Evolutionary conservation across 345 rosid genomes (phyloP).

Genomic region (Rhizophora mangle): DNA sequence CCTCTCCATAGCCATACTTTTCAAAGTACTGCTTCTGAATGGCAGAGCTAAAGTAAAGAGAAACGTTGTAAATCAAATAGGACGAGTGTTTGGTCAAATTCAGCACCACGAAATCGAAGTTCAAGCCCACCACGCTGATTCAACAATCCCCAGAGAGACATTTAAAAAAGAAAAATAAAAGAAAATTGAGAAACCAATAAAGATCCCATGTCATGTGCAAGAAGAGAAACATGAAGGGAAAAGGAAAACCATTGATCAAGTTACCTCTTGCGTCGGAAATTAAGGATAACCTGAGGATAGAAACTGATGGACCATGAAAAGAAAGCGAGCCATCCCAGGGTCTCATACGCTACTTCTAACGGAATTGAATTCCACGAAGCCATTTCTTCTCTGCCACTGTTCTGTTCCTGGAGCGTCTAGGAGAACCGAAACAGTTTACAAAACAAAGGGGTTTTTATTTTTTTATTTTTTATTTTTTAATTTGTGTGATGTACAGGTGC

Average conservation of each 20-base stretch:
- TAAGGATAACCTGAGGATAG: conserved; percentile 84
- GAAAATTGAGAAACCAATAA: not conserved
- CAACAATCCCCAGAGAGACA: not conserved
- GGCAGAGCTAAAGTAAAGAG: conserved; percentile 75
- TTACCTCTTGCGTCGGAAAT: conserved; percentile 73
- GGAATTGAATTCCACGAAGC: conserved; percentile 84
- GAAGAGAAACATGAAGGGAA: not conserved
- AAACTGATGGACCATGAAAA: conserved; percentile 79
- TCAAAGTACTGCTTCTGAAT: conserved; percentile 74
- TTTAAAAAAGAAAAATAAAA: not conserved
- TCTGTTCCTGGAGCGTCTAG: not conserved
- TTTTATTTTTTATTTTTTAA: too few relatives aligned
- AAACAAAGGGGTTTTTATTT: too few relatives aligned
- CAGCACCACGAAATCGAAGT: conserved; percentile 81
- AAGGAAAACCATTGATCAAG: not conserved
- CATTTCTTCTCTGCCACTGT: conserved; percentile 26
- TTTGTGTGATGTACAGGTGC: too few relatives aligned
- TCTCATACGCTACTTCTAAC: conserved; percentile 54
- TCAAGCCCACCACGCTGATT: conserved; percentile 84
- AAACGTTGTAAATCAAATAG: conserved; percentile 81
- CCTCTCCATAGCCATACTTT: conserved; percentile 60
- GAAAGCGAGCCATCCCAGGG: conserved; percentile 82
- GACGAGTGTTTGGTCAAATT: conserved; percentile 96
- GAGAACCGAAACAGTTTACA: too few relatives aligned
- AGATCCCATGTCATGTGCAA: too few relatives aligned